Percentiles rank a stretch among this genome's conserved stretches.
Evolutionary conservation across 2,329 filamentous ascomycete species (phyloP).

Genomic region (Magnaporthiopsis rhizophila): DNA sequence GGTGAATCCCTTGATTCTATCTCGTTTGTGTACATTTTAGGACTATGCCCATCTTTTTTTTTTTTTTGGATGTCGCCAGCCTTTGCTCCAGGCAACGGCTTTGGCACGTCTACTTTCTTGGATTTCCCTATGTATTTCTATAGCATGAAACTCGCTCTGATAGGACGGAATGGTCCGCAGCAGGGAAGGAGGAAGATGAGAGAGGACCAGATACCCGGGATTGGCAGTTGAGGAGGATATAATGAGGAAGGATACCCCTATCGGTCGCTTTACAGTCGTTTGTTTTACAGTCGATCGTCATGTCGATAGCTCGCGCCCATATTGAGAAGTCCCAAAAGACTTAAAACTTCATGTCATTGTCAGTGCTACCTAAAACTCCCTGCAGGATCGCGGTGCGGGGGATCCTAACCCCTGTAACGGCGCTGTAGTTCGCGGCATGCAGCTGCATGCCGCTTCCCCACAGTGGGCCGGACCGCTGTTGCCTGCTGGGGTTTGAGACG

Average conservation of each 20-base stretch:
- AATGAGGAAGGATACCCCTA: neutral
- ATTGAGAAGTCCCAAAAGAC: neutral
- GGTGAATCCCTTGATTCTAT: no score
- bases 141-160: neutral
- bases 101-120: neutral
- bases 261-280: neutral
- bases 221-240: neutral
- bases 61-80: no score
- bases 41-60: no score
- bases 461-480: neutral
- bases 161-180: neutral
- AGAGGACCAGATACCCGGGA: neutral
- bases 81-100: no score
- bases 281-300: neutral
- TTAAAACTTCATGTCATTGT: neutral
- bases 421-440: neutral
- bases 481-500: neutral
- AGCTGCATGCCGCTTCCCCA: neutral
- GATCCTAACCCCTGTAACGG: no score
- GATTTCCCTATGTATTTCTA: neutral
- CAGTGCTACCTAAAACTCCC: no score
- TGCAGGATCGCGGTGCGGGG: no score
- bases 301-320: neutral
- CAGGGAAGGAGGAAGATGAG: neutral
- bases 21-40: neutral